These are phyloP conservation scores for Hypomontagnella monticulosa DNA, from an alignment of 495 filamentous ascomycete genomes.

Conservation along the genomic window DNA sequence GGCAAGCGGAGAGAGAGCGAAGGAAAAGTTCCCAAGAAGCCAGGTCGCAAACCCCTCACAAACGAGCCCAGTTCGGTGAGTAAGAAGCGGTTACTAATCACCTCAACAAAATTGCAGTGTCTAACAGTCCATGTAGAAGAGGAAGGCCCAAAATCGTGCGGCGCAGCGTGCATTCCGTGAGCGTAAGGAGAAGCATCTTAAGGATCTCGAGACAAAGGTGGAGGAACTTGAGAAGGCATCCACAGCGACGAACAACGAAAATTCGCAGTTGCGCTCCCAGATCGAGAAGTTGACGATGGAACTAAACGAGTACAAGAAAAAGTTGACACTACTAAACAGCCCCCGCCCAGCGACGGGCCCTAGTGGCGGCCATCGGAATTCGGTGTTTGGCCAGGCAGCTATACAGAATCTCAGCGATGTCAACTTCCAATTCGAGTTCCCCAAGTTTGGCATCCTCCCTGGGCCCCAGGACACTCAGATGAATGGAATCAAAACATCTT, in stretches of 20 bases:
- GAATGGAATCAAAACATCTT: slow-evolving; percentile 51
- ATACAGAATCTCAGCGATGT: slow-evolving; percentile 75
- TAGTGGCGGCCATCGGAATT: slow-evolving; percentile 22
- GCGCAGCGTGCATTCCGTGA: slow-evolving; percentile 97
- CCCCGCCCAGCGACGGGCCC: slow-evolving; percentile 26
- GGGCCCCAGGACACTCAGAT: slow-evolving; percentile 66
- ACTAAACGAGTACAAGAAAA: slow-evolving; percentile 88
- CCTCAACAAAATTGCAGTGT: slow-evolving; percentile 16
- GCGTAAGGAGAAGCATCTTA: slow-evolving; percentile 96
- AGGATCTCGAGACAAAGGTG: slow-evolving; percentile 95
- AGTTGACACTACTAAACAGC: slow-evolving; percentile 66
- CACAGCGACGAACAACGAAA: slow-evolving; percentile 84
- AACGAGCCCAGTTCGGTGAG: slow-evolving; percentile 95
- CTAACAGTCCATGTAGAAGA: slow-evolving; percentile 76
- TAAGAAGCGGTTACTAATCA: slow-evolving; percentile 26
- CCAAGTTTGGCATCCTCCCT: slow-evolving; percentile 83
- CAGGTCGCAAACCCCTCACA: slow-evolving; percentile 93
- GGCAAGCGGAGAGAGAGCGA: slow-evolving; percentile 84
- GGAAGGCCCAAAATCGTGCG: slow-evolving; percentile 97
- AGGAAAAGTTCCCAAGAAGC: slow-evolving; percentile 86
- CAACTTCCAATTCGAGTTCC: slow-evolving; percentile 92
- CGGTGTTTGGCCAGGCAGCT: slow-evolving; percentile 55
- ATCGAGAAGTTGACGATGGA: slow-evolving; percentile 88
- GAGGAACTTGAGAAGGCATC: slow-evolving; percentile 90
- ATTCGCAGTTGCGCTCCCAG: slow-evolving; percentile 81